These are phyloP conservation scores for Saturnispora serradocipensis DNA, from an alignment of 805 yeast genomes.

Conservation along the genomic window DNA sequence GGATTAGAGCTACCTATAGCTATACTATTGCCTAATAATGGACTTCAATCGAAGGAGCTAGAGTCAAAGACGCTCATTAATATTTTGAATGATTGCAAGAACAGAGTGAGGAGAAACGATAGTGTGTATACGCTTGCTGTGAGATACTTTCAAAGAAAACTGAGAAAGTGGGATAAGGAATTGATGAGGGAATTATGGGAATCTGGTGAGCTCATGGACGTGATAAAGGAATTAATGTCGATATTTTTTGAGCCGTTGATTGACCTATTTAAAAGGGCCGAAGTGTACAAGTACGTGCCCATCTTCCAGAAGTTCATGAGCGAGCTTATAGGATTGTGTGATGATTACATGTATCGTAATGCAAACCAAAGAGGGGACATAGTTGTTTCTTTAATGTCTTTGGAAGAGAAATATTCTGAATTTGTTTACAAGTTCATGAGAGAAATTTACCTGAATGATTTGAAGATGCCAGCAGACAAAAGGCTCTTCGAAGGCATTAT, in stretches of 20 bases:
- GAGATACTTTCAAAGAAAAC: constrained; percentile 51
- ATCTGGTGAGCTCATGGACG: constrained; percentile 70
- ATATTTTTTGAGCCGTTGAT: constrained; percentile 70
- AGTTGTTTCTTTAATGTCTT: constrained; percentile 53
- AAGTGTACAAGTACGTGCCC: constrained; percentile 54
- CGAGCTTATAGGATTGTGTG: constrained; percentile 55
- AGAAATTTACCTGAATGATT: constrained; percentile 72
- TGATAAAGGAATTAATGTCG: constrained; percentile 64
- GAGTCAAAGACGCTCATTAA: background rate
- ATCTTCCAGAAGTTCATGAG: constrained; percentile 56
- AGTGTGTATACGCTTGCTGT: constrained; percentile 40
- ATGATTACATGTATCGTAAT: constrained; percentile 37
- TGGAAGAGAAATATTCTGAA: constrained; percentile 66
- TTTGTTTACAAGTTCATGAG: constrained; percentile 69
- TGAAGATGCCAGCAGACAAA: constrained; percentile 26
- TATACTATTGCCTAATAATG: constrained; percentile 10
- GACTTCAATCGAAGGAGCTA: constrained; percentile 6
- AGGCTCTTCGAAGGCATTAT: constrained; percentile 60
- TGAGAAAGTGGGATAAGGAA: constrained; percentile 69
- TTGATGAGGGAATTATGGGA: constrained; percentile 71
- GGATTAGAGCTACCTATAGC: constrained; percentile 10
- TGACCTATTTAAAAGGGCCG: constrained; percentile 55
- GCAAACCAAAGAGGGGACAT: constrained; percentile 40
- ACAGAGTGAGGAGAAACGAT: constrained; percentile 12
- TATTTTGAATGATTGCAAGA: constrained; percentile 8